phyloP scores from a whole-genome alignment of 73 alveolate genomes.

The Paramecium biaurelia region DNA sequence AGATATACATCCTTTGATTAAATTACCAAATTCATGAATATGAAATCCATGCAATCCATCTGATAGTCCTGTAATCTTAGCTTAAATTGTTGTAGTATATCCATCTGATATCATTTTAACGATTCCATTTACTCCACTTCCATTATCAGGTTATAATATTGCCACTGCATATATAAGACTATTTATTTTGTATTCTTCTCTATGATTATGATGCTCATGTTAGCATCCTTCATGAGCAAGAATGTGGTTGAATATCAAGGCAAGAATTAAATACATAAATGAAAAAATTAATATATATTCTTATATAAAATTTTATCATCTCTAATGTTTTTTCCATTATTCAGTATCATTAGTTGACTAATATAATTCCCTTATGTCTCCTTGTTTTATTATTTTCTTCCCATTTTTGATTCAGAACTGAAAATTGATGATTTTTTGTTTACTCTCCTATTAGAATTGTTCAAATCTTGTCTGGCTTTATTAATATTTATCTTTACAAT shows the following conservation, averaged over 20 bases:
- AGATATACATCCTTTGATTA: constrained; percentile 80
- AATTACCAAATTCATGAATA: constrained; percentile 85
- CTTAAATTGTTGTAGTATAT: constrained; percentile 67
- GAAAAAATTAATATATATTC: not conserved
- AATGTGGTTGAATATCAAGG: not conserved
- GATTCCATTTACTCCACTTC: constrained; percentile 71
- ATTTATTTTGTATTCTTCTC: not conserved
- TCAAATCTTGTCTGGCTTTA: not conserved
- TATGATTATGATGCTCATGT: not conserved
- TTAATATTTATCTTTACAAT: too few species aligned
- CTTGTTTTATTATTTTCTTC: not conserved
- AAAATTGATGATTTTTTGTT: not conserved
- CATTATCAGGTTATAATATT: constrained; percentile 12
- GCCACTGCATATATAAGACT: constrained; percentile 29
- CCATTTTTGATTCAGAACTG: not conserved
- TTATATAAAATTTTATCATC: not conserved
- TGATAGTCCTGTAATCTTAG: constrained; percentile 72
- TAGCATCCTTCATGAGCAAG: not conserved
- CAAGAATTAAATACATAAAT: not conserved
- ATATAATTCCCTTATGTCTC: not conserved
- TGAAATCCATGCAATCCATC: constrained; percentile 84
- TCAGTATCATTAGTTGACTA: not conserved
- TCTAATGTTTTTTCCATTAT: not conserved
- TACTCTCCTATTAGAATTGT: not conserved
- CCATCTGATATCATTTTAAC: constrained; percentile 77